Evolutionary conservation across 176 grass and related monocot genomes (phyloP).

Genomic region (Otatea glauca): DNA sequence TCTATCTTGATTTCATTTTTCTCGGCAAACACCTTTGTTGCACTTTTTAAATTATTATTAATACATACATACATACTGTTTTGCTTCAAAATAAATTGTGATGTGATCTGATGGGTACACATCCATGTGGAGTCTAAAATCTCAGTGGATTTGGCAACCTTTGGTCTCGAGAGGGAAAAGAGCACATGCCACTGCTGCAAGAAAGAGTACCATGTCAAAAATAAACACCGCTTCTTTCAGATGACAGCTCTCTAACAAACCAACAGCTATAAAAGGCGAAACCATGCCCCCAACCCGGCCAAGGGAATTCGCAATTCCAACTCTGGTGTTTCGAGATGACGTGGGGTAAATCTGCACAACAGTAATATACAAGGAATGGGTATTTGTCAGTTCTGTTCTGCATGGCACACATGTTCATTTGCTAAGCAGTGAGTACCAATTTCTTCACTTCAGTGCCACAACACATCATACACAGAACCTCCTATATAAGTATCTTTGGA

Average conservation of each 20-base stretch:
- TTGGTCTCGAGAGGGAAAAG: constrained; percentile 29
- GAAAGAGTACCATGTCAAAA: constrained; percentile 48
- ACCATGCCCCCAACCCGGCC: constrained; percentile 37
- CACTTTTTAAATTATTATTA: too few relatives aligned
- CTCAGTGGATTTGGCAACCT: constrained; percentile 37
- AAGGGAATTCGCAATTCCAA: too few relatives aligned
- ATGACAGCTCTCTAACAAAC: constrained; percentile 52
- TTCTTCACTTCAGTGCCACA: neutral
- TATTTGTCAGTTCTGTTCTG: neutral
- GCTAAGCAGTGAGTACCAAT: neutral
- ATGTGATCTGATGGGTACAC: neutral
- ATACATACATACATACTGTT: too few relatives aligned
- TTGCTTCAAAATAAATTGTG: neutral
- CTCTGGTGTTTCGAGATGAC: constrained; percentile 49
- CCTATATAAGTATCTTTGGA: neutral
- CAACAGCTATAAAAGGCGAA: constrained; percentile 44
- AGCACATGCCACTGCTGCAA: constrained; percentile 39
- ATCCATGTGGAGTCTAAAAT: neutral
- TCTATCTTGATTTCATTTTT: too few relatives aligned
- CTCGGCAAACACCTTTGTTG: too few relatives aligned
- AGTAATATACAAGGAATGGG: constrained; percentile 15
- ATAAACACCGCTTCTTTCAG: constrained; percentile 54
- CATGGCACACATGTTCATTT: neutral
- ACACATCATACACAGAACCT: neutral
- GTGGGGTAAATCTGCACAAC: constrained; percentile 64